Base-by-base conservation (phyloP, 441 rosid genomes). In the Capsella rubella region DNA sequence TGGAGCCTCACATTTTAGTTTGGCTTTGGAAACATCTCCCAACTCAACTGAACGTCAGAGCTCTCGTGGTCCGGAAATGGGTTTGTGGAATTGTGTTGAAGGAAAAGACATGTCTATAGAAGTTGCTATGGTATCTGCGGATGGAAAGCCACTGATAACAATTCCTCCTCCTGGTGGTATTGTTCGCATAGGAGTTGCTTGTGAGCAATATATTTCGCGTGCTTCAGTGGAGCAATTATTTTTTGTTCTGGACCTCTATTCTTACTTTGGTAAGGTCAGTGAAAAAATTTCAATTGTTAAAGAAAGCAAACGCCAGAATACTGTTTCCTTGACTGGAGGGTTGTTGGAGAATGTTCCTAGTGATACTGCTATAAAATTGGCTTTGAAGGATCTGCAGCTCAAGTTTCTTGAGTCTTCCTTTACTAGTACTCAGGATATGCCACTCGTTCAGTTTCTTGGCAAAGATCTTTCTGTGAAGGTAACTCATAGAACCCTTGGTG, bases 141-240 rank as follows among this genome's bases (percentile, higher is more conserved):
- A 95, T 82, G 99, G 97, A 56, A 81, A 74, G 65, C 93, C 99
- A 69, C 80, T 95, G 64, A 82, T 83, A 74, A 73, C 79, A 40
- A 79, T 95, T 83, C 99, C 99, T 83, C 99, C 99, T 78, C 98
- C 97, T 39, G 97, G 97, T 76, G 98, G 99, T 59, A 77, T 90
- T 74, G 93, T 95, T 43, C 86, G 99, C 76, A 73, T 91, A 59
- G 97, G 97, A 64, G 83, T 95, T 78, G 86, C 99, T 64, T 95
- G 95, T 77, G 87, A 88, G 72, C 95, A 87, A 29, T 95, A 83
- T 86, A 79, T 87, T 60, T 95, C 98, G 18, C 87, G 85, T 84
- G 87, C 99, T 79, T 95, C 99, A 2, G 94, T 95, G 70, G 99
- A 93, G 79, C 99, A 95, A 84, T 82, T 93, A 77, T 95, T 91